Evolutionary conservation across 257 asterid species (phyloP).

Genomic region (Solanum pinnatisectum): DNA sequence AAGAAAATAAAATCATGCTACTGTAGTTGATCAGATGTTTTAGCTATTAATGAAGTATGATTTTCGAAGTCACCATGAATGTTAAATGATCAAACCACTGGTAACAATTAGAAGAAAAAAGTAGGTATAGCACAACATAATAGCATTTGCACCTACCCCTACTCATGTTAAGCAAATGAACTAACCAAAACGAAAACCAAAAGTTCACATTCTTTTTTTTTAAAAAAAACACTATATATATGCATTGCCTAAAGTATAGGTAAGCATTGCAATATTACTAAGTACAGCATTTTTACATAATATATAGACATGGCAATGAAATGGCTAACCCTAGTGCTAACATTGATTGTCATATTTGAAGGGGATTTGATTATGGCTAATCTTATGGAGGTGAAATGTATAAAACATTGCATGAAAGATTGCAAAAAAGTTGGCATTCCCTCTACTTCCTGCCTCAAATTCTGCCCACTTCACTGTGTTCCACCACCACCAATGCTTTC

Average conservation of each 20-base stretch:
- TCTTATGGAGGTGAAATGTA: neutral
- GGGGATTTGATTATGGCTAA: neutral
- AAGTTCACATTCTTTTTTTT: neutral
- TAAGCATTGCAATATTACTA: neutral
- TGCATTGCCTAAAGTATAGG: neutral
- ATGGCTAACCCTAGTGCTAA: neutral
- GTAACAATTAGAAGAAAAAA: neutral
- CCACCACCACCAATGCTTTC: neutral
- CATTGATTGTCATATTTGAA: neutral
- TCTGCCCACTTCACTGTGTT: conserved; percentile 1
- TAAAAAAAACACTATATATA: neutral
- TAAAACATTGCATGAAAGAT: neutral
- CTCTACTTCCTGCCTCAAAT: neutral
- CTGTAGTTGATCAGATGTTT: neutral
- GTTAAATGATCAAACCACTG: neutral
- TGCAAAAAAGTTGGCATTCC: neutral
- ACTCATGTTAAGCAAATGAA: neutral
- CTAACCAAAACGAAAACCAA: neutral
- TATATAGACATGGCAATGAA: neutral
- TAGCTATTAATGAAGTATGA: neutral
- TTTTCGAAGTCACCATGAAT: neutral
- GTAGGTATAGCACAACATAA: neutral
- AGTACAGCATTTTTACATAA: neutral
- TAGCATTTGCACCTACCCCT: neutral
- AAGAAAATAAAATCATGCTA: too few relatives aligned